Base-by-base conservation (phyloP, 352 stramenopile genomes). In the Phytophthora europaea region DNA sequence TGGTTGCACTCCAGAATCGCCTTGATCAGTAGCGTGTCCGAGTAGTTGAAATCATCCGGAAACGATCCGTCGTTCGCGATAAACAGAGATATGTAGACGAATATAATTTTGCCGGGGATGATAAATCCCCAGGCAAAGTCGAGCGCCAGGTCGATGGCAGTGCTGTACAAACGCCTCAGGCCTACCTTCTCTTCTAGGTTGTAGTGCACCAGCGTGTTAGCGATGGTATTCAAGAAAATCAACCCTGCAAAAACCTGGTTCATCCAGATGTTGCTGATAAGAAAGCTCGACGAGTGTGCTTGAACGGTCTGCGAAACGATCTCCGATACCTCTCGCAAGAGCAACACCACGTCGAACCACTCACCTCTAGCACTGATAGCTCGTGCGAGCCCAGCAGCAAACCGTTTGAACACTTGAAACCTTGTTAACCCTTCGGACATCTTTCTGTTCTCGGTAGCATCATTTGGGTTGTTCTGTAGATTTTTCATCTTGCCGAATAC, bases 201-300 rank as follows among this genome's bases (percentile, higher is more conserved):
- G 33, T 59, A 60, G 36, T 80, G 67, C 43, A 82, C 71, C 4
- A 75, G 50, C 31, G 74, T 64, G 28, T 73, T 81, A n/a, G 55
- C 38, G 43, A 85, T 54, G 12, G 68, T 62, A 50, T 85, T 83
- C 51, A 81, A 51, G 51, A 75, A 83, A 20, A 83, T 83, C 1
- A 83, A 53, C 0, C 58, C 55, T 12, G 56, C 60, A 43, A 80
- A 83, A 12, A 79, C 12, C 61, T 81, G 68, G 28, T 83, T 81
- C 52, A 81, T 74, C 76, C 72, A 80, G 9, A 79, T 53, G 6
- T 52, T 82, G 28, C 65, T 80, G 40, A 82, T 77, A 16, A 77
- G 60, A 15, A 75, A 65, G 47, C 75, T 82, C 2, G 62, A 82
- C 13, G 58, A 78, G 43, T 82, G 54, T 1, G 72, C 72, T 31